Base-by-base conservation (phyloP, 495 filamentous ascomycete genomes). In the Hypoxylon fragiforme region DNA sequence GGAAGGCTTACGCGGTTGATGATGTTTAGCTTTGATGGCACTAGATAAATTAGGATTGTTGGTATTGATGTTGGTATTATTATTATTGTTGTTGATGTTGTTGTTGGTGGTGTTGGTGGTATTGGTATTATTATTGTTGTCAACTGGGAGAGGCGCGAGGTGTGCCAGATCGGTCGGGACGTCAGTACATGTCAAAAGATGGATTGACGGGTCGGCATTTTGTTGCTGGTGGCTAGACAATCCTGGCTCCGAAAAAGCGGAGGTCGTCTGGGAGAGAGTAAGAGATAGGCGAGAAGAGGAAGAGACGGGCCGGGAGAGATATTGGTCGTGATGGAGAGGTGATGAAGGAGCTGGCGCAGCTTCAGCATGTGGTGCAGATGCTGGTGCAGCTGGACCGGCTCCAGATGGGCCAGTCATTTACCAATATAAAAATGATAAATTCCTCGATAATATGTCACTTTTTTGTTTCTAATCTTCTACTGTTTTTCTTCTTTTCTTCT, bases 1-100 rank as follows among this genome's bases (percentile, higher is more conserved):
- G 20, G 87, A 89, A 2, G 81, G 81, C 63, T 82, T 83, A 51
- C 83, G 77, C 32, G 73, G 66, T 50, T 71, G 67, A 50, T 63
- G 65, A 34, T 50, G 28, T 16, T 58, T 60, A 12, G 52, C 15
- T 32, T 64, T 58, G 36, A 48, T 43, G 16, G 59, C 37, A n/a
- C n/a, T n/a, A 13, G 53, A 30, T 21, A 44, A 41, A 42, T 30
- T 53, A 43, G 20, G 51, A 18, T 19, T 18, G 51, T 51, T 58
- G 48, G 37, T 57, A 41, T 50, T 52, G 50, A 43, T 51, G 19
- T 44, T 49, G 36, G 19, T 45, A 44, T 60, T 36, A 42, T 11
- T 50, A 50, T 56, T 57, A 54, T 51, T 47, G 28, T 60, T 36
- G 42, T 11, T 50, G 48, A 54, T 57, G 56, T 51, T 47, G 28